Conservation (phyloP, 2,329 filamentous ascomycete species). For the Aspergillus sp. region DNA sequence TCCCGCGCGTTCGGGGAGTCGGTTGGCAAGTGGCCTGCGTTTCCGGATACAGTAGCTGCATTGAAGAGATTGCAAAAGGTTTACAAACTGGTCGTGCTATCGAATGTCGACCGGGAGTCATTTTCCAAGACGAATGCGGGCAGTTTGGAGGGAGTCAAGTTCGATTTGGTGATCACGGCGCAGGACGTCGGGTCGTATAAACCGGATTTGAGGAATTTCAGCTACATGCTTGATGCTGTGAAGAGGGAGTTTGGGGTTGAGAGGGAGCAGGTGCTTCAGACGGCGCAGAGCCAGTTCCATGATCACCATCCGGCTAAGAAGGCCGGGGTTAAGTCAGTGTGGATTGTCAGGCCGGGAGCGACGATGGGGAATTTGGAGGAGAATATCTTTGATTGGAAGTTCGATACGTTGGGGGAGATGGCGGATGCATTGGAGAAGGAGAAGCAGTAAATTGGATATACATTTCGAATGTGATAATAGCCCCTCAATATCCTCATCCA, state of each 20-base stretch:
- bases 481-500: no score
- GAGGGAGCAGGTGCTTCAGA: slow-evolving; percentile 62
- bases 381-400: slow-evolving; percentile 55
- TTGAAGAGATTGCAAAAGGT: slow-evolving; percentile 48
- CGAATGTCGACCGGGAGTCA: slow-evolving; percentile 56
- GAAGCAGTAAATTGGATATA: no score
- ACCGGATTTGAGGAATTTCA: slow-evolving; percentile 64
- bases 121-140: slow-evolving; percentile 50
- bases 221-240: slow-evolving; percentile 60
- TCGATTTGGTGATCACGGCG: slow-evolving; percentile 68
- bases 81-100: slow-evolving; percentile 58
- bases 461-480: no score
- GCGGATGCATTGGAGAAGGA: slow-evolving; percentile 47
- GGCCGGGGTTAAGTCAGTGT: slow-evolving; percentile 61
- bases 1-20: slow-evolving; percentile 49
- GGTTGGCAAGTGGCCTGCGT: slow-evolving; percentile 55
- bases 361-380: slow-evolving; percentile 41
- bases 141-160: slow-evolving; percentile 51
- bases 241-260: slow-evolving; percentile 56
- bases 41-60: slow-evolving; percentile 57
- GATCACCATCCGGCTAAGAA: slow-evolving; percentile 67
- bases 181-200: slow-evolving; percentile 73
- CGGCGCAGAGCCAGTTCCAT: slow-evolving; percentile 65
- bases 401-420: slow-evolving; percentile 60
- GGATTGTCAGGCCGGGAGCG: slow-evolving; percentile 56